phyloP scores from a whole-genome alignment of 2,329 filamentous ascomycete genomes.

The Harringtonia aguacate region DNA sequence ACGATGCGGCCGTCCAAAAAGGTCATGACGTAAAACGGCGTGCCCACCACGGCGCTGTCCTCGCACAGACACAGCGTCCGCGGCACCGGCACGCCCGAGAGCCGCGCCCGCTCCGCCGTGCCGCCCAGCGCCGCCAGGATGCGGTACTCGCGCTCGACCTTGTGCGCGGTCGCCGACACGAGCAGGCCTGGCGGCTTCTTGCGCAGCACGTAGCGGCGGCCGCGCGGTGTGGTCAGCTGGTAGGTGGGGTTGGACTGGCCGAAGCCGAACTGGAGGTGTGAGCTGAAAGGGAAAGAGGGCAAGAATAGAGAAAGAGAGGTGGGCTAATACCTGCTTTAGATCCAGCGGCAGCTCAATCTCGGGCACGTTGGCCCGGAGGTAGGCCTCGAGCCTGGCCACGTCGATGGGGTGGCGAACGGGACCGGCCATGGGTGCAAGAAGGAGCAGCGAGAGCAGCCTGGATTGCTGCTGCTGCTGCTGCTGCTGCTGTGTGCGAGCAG shows the following conservation, averaged over 20 bases:
- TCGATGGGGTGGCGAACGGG: constrained; percentile 86
- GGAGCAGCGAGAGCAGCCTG: no score
- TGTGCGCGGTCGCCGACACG: constrained; percentile 86
- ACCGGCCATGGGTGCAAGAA: constrained; percentile 56
- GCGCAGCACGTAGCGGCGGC: constrained; percentile 73
- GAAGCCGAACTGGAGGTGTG: constrained; percentile 66
- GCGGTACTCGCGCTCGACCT: constrained; percentile 90
- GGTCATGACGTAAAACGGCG: constrained; percentile 94
- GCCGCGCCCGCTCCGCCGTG: constrained; percentile 5
- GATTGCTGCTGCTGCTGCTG: no score
- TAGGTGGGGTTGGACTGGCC: constrained; percentile 98
- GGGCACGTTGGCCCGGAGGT: constrained; percentile 68
- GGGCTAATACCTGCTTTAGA: constrained; percentile 80
- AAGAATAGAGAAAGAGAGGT: constrained; percentile 3
- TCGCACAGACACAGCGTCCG: constrained; percentile 77
- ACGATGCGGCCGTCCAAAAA: constrained; percentile 92
- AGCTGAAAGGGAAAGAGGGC: not conserved
- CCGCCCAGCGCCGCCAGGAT: constrained; percentile 72
- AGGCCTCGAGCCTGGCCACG: constrained; percentile 65
- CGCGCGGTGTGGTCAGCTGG: constrained; percentile 65
- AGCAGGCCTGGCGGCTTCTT: constrained; percentile 97
- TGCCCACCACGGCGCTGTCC: constrained; percentile 69
- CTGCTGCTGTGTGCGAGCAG: no score
- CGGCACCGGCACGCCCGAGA: constrained; percentile 76
- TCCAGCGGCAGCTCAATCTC: constrained; percentile 74